A percentile compares a stretch with the other conserved stretches of the same genome.
These are phyloP conservation scores for Letharia lupina DNA, from an alignment of 495 filamentous ascomycete genomes.

Conservation along the genomic window DNA sequence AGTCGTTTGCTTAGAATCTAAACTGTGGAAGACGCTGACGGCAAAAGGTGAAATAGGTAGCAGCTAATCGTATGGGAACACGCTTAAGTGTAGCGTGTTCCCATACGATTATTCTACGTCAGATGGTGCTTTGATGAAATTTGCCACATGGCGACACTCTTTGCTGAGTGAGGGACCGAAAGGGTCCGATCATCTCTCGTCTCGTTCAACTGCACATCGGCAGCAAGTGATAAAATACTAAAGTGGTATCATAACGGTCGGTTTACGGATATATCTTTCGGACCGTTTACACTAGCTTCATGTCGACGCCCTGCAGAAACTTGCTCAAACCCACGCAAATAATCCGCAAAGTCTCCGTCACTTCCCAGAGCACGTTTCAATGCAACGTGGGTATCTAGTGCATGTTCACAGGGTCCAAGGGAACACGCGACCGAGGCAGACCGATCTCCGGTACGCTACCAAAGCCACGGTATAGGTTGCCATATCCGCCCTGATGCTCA, in stretches of 20 bases:
- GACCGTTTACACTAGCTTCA: neutral
- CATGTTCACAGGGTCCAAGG: neutral
- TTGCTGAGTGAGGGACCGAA: neutral
- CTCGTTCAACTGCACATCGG: neutral
- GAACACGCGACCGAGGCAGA: neutral
- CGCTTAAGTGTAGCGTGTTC: too few relatives aligned
- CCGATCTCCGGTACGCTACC: neutral
- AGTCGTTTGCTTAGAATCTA: neutral
- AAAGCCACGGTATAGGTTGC: neutral
- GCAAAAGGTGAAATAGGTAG: neutral
- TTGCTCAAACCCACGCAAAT: slow-evolving; percentile 9
- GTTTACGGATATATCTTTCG: neutral
- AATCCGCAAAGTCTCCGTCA: neutral
- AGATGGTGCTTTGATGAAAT: neutral
- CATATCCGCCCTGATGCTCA: neutral
- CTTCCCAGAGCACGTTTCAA: neutral
- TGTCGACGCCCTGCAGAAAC: neutral
- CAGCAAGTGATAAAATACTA: neutral
- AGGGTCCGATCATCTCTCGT: neutral
- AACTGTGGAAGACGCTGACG: neutral
- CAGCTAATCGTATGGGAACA: neutral
- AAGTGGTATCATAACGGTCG: neutral
- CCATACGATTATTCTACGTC: neutral
- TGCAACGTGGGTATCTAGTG: neutral
- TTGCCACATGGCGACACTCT: neutral